Base-by-base conservation (phyloP, 805 yeast species). In the Hyphopichia homilentoma region DNA sequence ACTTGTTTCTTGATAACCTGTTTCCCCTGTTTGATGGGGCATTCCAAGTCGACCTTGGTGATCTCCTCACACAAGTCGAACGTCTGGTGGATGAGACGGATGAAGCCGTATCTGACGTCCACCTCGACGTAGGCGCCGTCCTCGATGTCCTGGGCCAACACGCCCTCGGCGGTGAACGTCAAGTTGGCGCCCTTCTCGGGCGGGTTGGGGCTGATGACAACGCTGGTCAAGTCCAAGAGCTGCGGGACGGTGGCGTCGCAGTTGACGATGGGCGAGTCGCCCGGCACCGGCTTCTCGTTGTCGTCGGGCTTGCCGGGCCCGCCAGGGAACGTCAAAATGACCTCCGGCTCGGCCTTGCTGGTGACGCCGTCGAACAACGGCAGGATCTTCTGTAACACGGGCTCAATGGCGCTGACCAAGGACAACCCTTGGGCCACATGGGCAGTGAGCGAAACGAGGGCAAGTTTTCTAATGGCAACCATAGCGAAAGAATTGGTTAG, bases 81-180 rank as follows among this genome's bases (percentile, higher is more conserved):
- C n/a, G 94, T 85, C 55, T 88, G 90, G 47, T 86, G 82, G 33
- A 93, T 63, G 36, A 93, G 71, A 47, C 84, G 84, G 60, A 93
- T 89, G 63, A 84, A 89, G 5, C 97, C 98, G 50, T 88, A 83
- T 44, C 84, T 75, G 14, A 93, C 97, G 45, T 87, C 94, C 18
- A 93, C 90, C 45, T 89, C 96, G 31, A 93, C 94, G 50, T 89
- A 93, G 0, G 97, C 85, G 21, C 98, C 98, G 13, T 86, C 90
- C 18, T 57, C 75, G 22, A 93, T 65, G 6, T 66, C 67, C 31
- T 70, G 54, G 15, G 64, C 39, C 32, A 90, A 61, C 22, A 54
- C 54, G 3, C 96, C 98, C 4, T 66, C 56, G 2, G 96, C 98
- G 14, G 70, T 53, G 35, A 93, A 77, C 6, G 95, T 83, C 52